These are phyloP conservation scores for Cryomyces antarcticus DNA, from an alignment of 495 filamentous ascomycete species.

Conservation along the genomic window DNA sequence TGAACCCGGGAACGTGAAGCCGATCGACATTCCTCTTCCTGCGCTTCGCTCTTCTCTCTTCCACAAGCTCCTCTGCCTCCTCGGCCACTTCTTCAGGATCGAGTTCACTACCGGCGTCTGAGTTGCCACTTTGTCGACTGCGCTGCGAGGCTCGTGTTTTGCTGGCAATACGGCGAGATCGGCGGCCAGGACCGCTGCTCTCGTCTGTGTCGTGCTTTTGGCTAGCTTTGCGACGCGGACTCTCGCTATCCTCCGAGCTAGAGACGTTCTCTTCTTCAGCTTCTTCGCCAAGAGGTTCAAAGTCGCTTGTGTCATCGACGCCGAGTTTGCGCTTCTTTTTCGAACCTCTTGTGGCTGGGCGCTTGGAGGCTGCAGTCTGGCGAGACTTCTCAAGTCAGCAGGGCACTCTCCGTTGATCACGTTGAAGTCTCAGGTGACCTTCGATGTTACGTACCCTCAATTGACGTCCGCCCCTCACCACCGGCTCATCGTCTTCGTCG, in stretches of 20 bases:
- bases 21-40: background rate
- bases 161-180: slow-evolving; percentile 28
- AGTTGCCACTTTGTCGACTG: slow-evolving; percentile 30
- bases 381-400: slow-evolving; percentile 19
- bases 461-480: slow-evolving; percentile 20
- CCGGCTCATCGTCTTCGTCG: slow-evolving; percentile 11
- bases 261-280: slow-evolving; percentile 38
- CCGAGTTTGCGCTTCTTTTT: slow-evolving; percentile 26
- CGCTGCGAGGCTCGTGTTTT: slow-evolving; percentile 23
- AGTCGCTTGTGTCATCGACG: slow-evolving; percentile 61
- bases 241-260: slow-evolving; percentile 26
- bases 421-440: background rate
- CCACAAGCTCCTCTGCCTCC: slow-evolving; percentile 53
- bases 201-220: slow-evolving; percentile 28
- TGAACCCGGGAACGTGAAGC: background rate
- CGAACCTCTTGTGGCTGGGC: slow-evolving; percentile 20
- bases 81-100: slow-evolving; percentile 21
- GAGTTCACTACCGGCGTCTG: slow-evolving; percentile 25
- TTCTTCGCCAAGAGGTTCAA: slow-evolving; percentile 51
- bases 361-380: slow-evolving; percentile 15
- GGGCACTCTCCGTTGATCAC: slow-evolving; percentile 20
- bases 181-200: slow-evolving; percentile 25
- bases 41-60: slow-evolving; percentile 41
- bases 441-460: slow-evolving; percentile 7
- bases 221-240: slow-evolving; percentile 24